These are phyloP conservation scores for Trifolium subterraneum DNA, from an alignment of 306 rosid genomes.

Conservation along the genomic window DNA sequence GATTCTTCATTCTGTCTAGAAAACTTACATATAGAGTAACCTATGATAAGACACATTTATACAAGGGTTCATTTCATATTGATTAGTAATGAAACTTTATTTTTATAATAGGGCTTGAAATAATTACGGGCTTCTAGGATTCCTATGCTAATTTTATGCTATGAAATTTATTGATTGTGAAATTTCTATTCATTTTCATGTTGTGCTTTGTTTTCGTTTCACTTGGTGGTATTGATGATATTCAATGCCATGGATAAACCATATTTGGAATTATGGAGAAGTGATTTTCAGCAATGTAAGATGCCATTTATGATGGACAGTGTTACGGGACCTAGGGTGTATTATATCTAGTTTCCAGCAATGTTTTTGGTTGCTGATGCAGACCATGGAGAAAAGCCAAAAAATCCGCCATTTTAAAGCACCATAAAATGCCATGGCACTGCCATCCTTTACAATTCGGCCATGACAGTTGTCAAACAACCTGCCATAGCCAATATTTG, in stretches of 20 bases:
- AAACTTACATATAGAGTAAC: background rate
- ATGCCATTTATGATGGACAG: background rate
- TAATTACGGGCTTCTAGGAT: slow-evolving; percentile 15
- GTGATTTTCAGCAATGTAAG: background rate
- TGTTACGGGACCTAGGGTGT: too few relatives aligned
- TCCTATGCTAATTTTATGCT: slow-evolving; percentile 11
- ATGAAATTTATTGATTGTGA: slow-evolving; percentile 13
- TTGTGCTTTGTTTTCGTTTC: background rate
- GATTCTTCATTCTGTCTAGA: too few relatives aligned
- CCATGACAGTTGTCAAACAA: too few relatives aligned
- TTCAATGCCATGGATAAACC: slow-evolving; percentile 26
- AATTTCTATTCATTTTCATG: slow-evolving; percentile 25
- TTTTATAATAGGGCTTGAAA: background rate
- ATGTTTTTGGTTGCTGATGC: too few relatives aligned
- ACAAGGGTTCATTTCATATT: background rate
- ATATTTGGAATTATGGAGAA: background rate
- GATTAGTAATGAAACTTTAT: background rate
- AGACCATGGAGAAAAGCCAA: too few relatives aligned
- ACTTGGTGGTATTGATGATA: background rate
- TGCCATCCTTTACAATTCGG: too few relatives aligned
- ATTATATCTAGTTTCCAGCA: too few relatives aligned
- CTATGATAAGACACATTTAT: background rate
- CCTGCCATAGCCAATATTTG: too few relatives aligned
- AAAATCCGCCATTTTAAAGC: too few relatives aligned
- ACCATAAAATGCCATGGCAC: too few relatives aligned